Evolutionary conservation across 352 stramenopile species (phyloP).

Genomic region (Pilasporangium apinafurcum): DNA sequence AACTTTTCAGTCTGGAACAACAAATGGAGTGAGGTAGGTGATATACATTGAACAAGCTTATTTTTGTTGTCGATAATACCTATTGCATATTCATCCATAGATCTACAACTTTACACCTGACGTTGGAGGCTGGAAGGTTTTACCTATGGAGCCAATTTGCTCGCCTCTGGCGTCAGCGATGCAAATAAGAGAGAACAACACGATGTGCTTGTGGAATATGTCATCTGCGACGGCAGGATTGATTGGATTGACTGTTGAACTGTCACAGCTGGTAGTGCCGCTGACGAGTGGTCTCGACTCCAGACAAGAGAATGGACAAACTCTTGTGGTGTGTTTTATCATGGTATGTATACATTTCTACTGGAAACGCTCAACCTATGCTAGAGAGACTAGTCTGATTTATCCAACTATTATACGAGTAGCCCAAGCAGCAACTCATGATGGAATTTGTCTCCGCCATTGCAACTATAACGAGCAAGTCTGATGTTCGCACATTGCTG

Average conservation of each 20-base stretch:
- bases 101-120: constrained; percentile 70
- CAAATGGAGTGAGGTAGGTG: constrained; percentile 66
- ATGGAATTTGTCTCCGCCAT: constrained; percentile 37
- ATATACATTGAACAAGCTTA: neutral
- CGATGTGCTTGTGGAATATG: constrained; percentile 39
- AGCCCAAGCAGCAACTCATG: constrained; percentile 39
- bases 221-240: constrained; percentile 31
- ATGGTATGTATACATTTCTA: constrained; percentile 6
- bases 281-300: constrained; percentile 29
- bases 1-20: constrained; percentile 81
- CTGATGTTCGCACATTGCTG: constrained; percentile 11
- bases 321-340: constrained; percentile 40
- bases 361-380: neutral
- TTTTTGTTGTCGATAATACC: neutral
- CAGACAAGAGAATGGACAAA: constrained; percentile 14
- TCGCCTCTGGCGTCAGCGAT: constrained; percentile 27
- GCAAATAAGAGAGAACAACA: constrained; percentile 15
- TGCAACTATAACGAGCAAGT: constrained; percentile 3
- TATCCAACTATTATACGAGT: neutral
- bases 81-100: too few relatives aligned
- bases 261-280: constrained; percentile 41
- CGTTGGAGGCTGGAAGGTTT: constrained; percentile 37
- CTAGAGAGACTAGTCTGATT: neutral
- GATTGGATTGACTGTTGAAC: constrained; percentile 29
- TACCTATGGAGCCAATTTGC: constrained; percentile 15